Evolutionary conservation across 2,329 filamentous ascomycete genomes (phyloP).

Genomic region (Paracamarosporium sp.): DNA sequence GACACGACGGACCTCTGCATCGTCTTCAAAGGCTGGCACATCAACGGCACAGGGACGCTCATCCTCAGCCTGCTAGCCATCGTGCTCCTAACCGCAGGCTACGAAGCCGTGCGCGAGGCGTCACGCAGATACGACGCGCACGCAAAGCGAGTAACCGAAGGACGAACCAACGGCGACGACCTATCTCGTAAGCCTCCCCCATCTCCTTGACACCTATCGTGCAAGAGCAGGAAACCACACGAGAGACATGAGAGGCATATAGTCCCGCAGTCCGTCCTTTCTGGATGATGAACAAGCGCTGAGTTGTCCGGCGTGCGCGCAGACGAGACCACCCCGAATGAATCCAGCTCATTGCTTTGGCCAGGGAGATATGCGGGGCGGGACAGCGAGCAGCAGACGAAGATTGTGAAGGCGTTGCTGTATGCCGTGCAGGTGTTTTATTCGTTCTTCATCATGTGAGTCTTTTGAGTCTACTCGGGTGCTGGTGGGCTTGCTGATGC

Average conservation of each 20-base stretch:
- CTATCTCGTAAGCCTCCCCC: conserved; percentile 37
- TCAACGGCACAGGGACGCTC: conserved; percentile 76
- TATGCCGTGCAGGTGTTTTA: conserved; percentile 98
- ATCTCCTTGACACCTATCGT: neutral
- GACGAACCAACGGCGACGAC: conserved; percentile 34
- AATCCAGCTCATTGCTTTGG: conserved; percentile 73
- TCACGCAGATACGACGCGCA: conserved; percentile 76
- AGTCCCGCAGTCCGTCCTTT: neutral
- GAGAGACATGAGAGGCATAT: neutral
- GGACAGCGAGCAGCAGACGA: conserved; percentile 68
- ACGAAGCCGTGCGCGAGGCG: conserved; percentile 83
- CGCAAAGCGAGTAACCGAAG: conserved; percentile 30
- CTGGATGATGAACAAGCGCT: conserved; percentile 24
- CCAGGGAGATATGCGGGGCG: conserved; percentile 69
- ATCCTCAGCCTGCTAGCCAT: conserved; percentile 83
- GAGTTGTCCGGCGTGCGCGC: conserved; percentile 28
- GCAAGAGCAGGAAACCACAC: neutral
- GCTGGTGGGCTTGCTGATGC: conserved; percentile 18
- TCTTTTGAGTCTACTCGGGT: conserved; percentile 37
- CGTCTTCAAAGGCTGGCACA: conserved; percentile 89
- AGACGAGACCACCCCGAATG: conserved; percentile 38
- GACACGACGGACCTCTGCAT: conserved; percentile 93
- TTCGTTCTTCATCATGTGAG: conserved; percentile 99
- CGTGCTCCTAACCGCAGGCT: conserved; percentile 84
- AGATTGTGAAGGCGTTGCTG: conserved; percentile 78